Evolutionary conservation across 2,329 filamentous ascomycete genomes (phyloP).

Genomic region (Aspergillus sp.): DNA sequence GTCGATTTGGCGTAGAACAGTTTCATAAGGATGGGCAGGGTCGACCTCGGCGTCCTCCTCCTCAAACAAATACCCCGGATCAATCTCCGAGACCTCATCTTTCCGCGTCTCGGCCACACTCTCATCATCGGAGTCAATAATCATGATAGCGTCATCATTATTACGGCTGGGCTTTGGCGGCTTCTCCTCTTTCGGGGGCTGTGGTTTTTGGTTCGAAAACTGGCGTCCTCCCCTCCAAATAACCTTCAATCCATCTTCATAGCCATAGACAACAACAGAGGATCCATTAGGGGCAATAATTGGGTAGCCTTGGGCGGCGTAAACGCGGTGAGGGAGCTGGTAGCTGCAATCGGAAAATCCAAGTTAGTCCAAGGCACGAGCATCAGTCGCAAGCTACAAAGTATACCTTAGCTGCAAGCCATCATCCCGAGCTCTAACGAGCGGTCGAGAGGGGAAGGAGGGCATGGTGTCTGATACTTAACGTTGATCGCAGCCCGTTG

Average conservation of each 20-base stretch:
- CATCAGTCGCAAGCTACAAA: background rate
- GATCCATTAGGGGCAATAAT: conserved; percentile 61
- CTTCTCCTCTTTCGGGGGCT: conserved; percentile 26
- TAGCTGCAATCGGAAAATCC: conserved; percentile 48
- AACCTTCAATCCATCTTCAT: conserved; percentile 58
- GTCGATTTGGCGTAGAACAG: conserved; percentile 56
- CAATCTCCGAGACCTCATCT: conserved; percentile 20
- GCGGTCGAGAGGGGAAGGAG: conserved; percentile 36
- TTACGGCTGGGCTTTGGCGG: conserved; percentile 23
- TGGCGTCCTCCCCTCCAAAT: conserved; percentile 60
- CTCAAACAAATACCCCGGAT: conserved; percentile 46
- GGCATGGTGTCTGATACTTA: conserved; percentile 29
- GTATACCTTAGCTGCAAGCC: conserved; percentile 45
- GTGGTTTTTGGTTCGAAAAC: conserved; percentile 39
- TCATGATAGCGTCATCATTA: conserved; percentile 50
- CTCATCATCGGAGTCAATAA: conserved; percentile 59
- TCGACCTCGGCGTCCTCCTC: conserved; percentile 58
- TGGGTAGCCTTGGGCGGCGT: conserved; percentile 59
- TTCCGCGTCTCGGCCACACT: conserved; percentile 37
- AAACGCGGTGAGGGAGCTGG: conserved; percentile 58
- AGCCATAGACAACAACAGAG: conserved; percentile 60
- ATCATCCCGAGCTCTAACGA: conserved; percentile 40
- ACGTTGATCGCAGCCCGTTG: background rate
- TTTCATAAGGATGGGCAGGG: conserved; percentile 54
- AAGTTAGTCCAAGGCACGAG: conserved; percentile 8